phyloP scores from a whole-genome alignment of 495 filamentous ascomycete genomes.

The Astrothelium subdiscretum region DNA sequence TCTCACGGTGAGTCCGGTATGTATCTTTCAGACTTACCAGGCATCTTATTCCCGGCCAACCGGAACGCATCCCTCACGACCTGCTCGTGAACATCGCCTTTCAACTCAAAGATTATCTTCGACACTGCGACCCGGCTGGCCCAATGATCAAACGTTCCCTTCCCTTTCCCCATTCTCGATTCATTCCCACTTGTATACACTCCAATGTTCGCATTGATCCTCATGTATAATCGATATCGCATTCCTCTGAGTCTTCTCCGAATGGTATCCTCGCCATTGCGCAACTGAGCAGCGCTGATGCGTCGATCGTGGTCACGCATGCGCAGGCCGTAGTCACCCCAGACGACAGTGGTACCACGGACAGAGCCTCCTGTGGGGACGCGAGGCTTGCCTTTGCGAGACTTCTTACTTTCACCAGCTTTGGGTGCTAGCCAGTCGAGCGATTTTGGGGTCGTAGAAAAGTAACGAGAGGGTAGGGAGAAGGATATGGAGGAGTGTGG shows the following conservation, averaged over 20 bases:
- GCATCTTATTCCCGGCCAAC: constrained; percentile 88
- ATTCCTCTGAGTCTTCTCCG: constrained; percentile 77
- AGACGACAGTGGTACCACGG: constrained; percentile 87
- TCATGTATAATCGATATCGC: constrained; percentile 83
- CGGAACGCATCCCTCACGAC: constrained; percentile 88
- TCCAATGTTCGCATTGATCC: constrained; percentile 81
- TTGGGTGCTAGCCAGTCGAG: constrained; percentile 74
- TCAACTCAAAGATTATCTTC: constrained; percentile 83
- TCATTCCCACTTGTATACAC: constrained; percentile 95
- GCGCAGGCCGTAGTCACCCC: constrained; percentile 92
- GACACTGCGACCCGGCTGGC: constrained; percentile 75
- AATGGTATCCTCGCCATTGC: constrained; percentile 86
- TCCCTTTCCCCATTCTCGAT: constrained; percentile 95
- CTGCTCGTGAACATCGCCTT: constrained; percentile 86
- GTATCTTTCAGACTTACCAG: constrained; percentile 46
- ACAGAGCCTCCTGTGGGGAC: constrained; percentile 82
- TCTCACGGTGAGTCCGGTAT: not conserved
- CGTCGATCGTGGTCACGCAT: constrained; percentile 89
- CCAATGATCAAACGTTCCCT: constrained; percentile 96
- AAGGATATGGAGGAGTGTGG: constrained; percentile 16
- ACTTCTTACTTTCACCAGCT: constrained; percentile 62
- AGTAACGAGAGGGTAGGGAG: constrained; percentile 37
- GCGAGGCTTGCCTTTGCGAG: constrained; percentile 78
- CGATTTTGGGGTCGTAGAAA: constrained; percentile 56
- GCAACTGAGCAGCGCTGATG: constrained; percentile 74